These are phyloP conservation scores for Annulohypoxylon truncatum DNA, from an alignment of 2,329 filamentous ascomycete species.

Conservation along the genomic window DNA sequence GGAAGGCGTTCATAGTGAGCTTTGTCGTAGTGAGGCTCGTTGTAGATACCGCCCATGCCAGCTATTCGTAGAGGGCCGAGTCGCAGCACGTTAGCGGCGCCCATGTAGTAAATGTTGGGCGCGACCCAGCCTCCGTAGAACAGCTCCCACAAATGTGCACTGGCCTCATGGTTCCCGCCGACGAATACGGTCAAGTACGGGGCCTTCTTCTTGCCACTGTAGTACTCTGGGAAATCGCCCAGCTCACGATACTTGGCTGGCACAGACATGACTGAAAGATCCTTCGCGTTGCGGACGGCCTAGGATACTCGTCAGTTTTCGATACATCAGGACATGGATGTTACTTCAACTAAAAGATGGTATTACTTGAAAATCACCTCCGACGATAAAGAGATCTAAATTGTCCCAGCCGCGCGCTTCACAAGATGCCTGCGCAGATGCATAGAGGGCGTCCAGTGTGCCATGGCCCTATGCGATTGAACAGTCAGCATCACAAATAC, in stretches of 20 bases:
- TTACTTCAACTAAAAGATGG: neutral
- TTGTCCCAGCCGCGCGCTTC: slow-evolving; percentile 79
- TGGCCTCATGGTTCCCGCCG: slow-evolving; percentile 94
- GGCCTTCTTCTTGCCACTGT: slow-evolving; percentile 79
- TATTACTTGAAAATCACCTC: slow-evolving; percentile 89
- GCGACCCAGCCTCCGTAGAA: slow-evolving; percentile 98
- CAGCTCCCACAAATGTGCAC: slow-evolving; percentile 88
- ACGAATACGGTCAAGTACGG: slow-evolving; percentile 94
- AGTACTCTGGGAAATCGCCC: slow-evolving; percentile 95
- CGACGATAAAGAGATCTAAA: slow-evolving; percentile 92
- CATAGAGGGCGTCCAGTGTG: slow-evolving; percentile 90
- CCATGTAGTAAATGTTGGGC: slow-evolving; percentile 96
- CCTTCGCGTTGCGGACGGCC: slow-evolving; percentile 88
- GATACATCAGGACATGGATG: neutral
- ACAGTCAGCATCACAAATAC: slow-evolving; percentile 39
- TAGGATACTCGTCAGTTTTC: slow-evolving; percentile 8
- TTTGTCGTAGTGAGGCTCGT: slow-evolving; percentile 86
- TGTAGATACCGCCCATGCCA: slow-evolving; percentile 94
- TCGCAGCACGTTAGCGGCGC: slow-evolving; percentile 88
- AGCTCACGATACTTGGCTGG: slow-evolving; percentile 88
- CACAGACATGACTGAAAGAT: slow-evolving; percentile 89
- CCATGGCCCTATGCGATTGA: slow-evolving; percentile 78
- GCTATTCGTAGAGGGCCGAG: slow-evolving; percentile 88
- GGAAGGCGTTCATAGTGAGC: slow-evolving; percentile 87
- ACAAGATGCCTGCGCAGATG: slow-evolving; percentile 76